These are phyloP conservation scores for Mortierella antarctica DNA, from an alignment of 192 early-diverging fungal species.

Conservation along the genomic window DNA sequence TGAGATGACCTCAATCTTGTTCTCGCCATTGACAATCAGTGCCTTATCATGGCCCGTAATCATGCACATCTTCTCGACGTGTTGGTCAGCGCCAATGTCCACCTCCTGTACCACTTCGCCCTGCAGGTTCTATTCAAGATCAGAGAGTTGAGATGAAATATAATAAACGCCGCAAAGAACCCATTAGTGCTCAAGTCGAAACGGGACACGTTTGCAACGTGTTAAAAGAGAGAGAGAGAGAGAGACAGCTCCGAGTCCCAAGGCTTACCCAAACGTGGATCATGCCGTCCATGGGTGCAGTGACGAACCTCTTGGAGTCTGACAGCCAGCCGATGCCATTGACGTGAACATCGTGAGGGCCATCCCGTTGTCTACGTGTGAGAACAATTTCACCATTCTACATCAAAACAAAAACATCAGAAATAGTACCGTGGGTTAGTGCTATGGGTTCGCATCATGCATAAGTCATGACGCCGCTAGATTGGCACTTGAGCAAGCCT, in stretches of 20 bases:
- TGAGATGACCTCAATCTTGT: slow-evolving; percentile 10
- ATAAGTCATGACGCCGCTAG: background rate
- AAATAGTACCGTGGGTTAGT: background rate
- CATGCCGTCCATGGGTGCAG: background rate
- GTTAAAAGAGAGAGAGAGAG: background rate
- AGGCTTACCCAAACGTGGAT: slow-evolving; percentile 32
- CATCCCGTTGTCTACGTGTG: slow-evolving; percentile 14
- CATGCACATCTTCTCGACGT: slow-evolving; percentile 13
- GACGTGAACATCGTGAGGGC: slow-evolving; percentile 9
- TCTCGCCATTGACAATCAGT: background rate
- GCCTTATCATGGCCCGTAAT: slow-evolving; percentile 30
- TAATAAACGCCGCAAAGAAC: background rate
- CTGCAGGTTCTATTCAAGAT: slow-evolving; percentile 21
- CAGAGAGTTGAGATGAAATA: background rate
- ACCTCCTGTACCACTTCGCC: slow-evolving; percentile 24
- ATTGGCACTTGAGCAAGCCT: too few species aligned
- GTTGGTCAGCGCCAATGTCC: background rate
- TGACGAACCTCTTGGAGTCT: slow-evolving; percentile 34
- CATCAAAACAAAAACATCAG: background rate
- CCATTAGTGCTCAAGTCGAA: background rate
- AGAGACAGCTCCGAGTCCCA: background rate
- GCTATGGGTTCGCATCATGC: background rate
- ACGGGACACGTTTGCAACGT: background rate
- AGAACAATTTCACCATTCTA: slow-evolving; percentile 33
- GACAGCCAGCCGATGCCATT: slow-evolving; percentile 28